Evolutionary conservation across 495 filamentous ascomycete species (phyloP), one percentile per base, ranked within the genome.

Genomic region (Annulohypoxylon stygium): DNA sequence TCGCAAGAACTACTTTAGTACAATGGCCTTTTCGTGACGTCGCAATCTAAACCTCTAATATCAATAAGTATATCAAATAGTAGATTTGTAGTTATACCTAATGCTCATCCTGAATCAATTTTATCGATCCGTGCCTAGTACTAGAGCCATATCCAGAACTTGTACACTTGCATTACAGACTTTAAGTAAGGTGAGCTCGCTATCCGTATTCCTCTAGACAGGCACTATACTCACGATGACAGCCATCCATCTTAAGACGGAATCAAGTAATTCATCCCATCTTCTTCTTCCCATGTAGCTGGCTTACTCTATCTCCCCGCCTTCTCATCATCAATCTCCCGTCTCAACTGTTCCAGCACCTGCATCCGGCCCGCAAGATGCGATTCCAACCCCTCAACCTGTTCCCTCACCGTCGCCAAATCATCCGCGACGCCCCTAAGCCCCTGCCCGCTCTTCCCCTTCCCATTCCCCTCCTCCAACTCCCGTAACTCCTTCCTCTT

Each of bases 401-500:
- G 93, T 71, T 90, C 90, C 79, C 88, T 90, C 64, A 96, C 88
- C 73, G 88, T 90, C 76, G 89, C 87, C 77, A 98, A 87, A 73
- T 93, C 89, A 41, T 93, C 87, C 77, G 78, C 73, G 51, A 93
- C 87, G 11, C 83, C 85, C 72, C 89, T 87, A 75, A 82, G 87
- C 83, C 81, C 93, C 78, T 78, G 81, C 75, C 84, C 92, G 77
- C 75, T 82, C 85, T 79, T 88, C 79, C 71, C 92, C 79, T 82
- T 91, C 81, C 80, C 88, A 67, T 89, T 88, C 76, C 93, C 94
- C 87, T 93, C 93, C 87, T 95, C 88, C 81, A 87, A 54, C 84
- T 97, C 81, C 36, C 89, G 75, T 75, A 93, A 78, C 78, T 90
- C 87, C 65, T 86, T 81, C 60, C 92, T 81, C 83, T 94, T 94